Percentiles rank a stretch among this genome's conserved stretches.
phyloP scores from a whole-genome alignment of 805 yeast species.

The Danielia reshetovae region DNA sequence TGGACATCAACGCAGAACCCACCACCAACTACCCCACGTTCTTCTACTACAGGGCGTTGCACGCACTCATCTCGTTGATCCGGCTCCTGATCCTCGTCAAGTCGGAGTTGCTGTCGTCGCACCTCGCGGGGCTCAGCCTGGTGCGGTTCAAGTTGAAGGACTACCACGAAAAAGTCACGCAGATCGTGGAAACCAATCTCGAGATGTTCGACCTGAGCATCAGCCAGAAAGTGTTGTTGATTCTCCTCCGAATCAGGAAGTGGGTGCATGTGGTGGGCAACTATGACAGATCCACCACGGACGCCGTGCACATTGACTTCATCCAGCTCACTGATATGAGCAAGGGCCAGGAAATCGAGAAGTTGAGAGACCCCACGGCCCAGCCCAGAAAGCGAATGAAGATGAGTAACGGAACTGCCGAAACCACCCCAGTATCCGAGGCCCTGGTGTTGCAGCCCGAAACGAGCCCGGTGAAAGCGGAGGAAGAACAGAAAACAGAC shows the following conservation, averaged over 20 bases:
- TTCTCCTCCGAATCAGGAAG: slow-evolving; percentile 24
- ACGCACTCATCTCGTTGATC: slow-evolving; percentile 46
- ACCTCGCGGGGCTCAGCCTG: slow-evolving; percentile 1
- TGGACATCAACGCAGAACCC: slow-evolving; percentile 32
- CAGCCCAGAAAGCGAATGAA: slow-evolving; percentile 4
- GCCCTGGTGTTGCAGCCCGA: no score
- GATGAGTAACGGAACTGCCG: neutral
- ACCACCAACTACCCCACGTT: slow-evolving; percentile 46
- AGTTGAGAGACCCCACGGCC: slow-evolving; percentile 21
- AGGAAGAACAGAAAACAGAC: neutral
- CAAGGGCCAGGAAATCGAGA: slow-evolving; percentile 30
- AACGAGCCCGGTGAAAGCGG: neutral
- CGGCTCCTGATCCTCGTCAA: slow-evolving; percentile 44
- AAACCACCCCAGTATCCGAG: no score
- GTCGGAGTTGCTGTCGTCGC: slow-evolving; percentile 17
- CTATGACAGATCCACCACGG: slow-evolving; percentile 2
- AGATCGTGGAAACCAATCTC: slow-evolving; percentile 2
- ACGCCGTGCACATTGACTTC: slow-evolving; percentile 12
- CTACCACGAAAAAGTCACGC: slow-evolving; percentile 4
- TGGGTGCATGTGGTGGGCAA: slow-evolving; percentile 10
- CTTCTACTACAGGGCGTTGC: slow-evolving; percentile 51
- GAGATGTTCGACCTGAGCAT: slow-evolving; percentile 4
- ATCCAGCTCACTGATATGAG: slow-evolving; percentile 27
- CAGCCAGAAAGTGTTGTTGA: slow-evolving; percentile 6
- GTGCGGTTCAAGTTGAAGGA: slow-evolving; percentile 4